Percentiles rank a stretch among this genome's conserved stretches.
Conservation (phyloP, 106 monocot species). For the Allium cepa region DNA sequence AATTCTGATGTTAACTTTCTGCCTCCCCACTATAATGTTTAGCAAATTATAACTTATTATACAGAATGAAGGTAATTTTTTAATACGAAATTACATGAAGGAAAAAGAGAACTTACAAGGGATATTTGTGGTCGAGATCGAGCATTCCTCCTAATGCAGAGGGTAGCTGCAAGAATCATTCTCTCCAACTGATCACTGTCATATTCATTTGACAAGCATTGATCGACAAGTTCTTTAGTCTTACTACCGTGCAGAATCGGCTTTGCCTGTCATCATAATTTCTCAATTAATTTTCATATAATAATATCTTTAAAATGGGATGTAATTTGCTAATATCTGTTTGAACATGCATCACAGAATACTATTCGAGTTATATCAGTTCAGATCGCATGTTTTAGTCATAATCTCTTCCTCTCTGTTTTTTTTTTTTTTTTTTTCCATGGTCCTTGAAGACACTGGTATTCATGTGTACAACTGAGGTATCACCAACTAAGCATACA, state of each 20-base stretch:
- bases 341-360: background rate
- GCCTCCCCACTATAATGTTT: background rate
- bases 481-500: background rate
- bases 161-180: conserved; percentile 69
- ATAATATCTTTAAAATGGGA: background rate
- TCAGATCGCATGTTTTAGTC: background rate
- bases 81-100: background rate
- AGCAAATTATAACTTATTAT: background rate
- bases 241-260: conserved; percentile 58
- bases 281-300: background rate
- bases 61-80: background rate
- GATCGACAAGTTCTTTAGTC: conserved; percentile 49
- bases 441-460: background rate
- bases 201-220: conserved; percentile 40
- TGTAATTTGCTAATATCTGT: too few relatives aligned
- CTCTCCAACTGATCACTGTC: conserved; percentile 49
- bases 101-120: conserved; percentile 34
- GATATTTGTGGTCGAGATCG: conserved; percentile 58
- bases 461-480: background rate
- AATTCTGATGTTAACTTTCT: background rate
- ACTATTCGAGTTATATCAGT: background rate
- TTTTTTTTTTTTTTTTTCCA: background rate
- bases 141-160: conserved; percentile 62
- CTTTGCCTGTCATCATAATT: conserved; percentile 52
- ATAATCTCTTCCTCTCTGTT: too few relatives aligned